These are phyloP conservation scores for Nematocida homosporus DNA, from an alignment of 371 early-diverging fungal genomes.

Conservation along the genomic window DNA sequence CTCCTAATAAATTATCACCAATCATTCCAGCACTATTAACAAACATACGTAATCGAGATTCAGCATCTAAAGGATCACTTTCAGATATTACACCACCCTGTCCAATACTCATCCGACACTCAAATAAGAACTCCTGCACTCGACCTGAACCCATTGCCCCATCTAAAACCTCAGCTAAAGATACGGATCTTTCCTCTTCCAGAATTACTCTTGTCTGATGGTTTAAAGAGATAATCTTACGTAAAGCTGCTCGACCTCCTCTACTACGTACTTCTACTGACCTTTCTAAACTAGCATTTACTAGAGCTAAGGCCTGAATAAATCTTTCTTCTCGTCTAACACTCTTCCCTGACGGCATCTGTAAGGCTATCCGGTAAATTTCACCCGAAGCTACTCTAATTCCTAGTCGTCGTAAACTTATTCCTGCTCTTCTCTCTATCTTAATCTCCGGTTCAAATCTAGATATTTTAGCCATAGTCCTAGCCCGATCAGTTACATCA, in stretches of 20 bases:
- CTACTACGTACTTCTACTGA: slow-evolving; percentile 32
- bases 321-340: slow-evolving; percentile 47
- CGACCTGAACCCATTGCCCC: slow-evolving; percentile 8
- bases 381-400: slow-evolving; percentile 57
- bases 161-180: slow-evolving; percentile 22
- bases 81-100: background rate
- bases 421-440: slow-evolving; percentile 49
- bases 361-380: slow-evolving; percentile 50
- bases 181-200: slow-evolving; percentile 30
- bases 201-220: slow-evolving; percentile 42
- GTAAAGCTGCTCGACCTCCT: slow-evolving; percentile 27
- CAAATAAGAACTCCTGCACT: slow-evolving; percentile 21
- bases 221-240: slow-evolving; percentile 44
- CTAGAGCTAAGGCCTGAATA: slow-evolving; percentile 44
- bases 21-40: background rate
- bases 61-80: slow-evolving; percentile 37
- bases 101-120: slow-evolving; percentile 29
- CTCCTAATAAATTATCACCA: slow-evolving; percentile 5
- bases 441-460: slow-evolving; percentile 43
- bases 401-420: slow-evolving; percentile 38
- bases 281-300: slow-evolving; percentile 19
- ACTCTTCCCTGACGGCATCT: slow-evolving; percentile 33
- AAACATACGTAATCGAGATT: slow-evolving; percentile 45
- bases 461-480: slow-evolving; percentile 53
- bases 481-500: slow-evolving; percentile 58